Percentiles rank a stretch among this genome's conserved stretches.
Conservation (phyloP, 2,329 filamentous ascomycete genomes). For the Aspergillus pseudotamarii region DNA sequence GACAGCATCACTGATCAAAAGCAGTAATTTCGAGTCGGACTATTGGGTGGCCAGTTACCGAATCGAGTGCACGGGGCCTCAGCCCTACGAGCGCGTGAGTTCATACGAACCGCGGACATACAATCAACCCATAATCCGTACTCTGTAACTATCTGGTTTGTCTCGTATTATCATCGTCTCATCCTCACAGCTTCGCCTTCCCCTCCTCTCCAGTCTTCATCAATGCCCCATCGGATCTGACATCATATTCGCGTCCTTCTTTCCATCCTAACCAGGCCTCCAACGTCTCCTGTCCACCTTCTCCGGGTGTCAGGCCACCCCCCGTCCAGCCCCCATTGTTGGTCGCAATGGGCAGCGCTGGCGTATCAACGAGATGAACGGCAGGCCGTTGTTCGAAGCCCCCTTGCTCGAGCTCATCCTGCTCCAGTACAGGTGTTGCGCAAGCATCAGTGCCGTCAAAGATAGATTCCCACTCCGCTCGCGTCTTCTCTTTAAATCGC, state of each 20-base stretch:
- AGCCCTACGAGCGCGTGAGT: not conserved
- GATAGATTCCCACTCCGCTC: slow-evolving; percentile 78
- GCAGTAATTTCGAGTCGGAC: not conserved
- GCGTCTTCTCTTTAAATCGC: slow-evolving; percentile 69
- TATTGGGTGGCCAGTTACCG: not conserved
- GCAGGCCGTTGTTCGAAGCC: slow-evolving; percentile 53
- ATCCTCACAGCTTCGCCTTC: slow-evolving; percentile 30
- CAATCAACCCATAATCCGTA: not conserved
- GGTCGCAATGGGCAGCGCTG: slow-evolving; percentile 59
- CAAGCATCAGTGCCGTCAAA: slow-evolving; percentile 94
- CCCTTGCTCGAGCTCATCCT: slow-evolving; percentile 67
- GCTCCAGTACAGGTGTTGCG: slow-evolving; percentile 82
- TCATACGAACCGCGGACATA: not conserved
- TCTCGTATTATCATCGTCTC: not conserved
- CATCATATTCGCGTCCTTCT: slow-evolving; percentile 70
- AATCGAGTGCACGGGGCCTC: not conserved
- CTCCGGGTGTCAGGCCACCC: slow-evolving; percentile 62
- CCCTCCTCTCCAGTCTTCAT: slow-evolving; percentile 51
- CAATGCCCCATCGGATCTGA: slow-evolving; percentile 62
- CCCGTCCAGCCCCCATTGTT: slow-evolving; percentile 72
- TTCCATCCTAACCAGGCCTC: slow-evolving; percentile 77
- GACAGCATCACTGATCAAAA: not conserved
- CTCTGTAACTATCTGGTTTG: too few relatives aligned
- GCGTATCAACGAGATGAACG: slow-evolving; percentile 65
- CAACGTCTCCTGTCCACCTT: slow-evolving; percentile 72